Evolutionary conservation across 192 early-diverging fungal species (phyloP).

Genomic region (Kappamyces sp.): DNA sequence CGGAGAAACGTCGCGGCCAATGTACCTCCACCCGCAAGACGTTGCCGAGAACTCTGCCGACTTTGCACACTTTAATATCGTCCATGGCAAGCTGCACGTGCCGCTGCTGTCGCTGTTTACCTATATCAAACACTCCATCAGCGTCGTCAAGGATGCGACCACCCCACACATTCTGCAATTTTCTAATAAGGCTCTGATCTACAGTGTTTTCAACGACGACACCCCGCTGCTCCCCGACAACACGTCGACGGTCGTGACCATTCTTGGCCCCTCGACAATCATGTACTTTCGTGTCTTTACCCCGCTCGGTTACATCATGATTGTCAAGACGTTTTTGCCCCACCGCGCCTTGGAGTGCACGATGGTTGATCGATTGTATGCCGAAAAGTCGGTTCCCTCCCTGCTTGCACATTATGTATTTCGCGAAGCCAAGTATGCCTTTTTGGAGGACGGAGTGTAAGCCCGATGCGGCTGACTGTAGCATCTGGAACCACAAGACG

Average conservation of each 20-base stretch:
- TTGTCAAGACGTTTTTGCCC: slow-evolving; percentile 24
- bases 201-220: slow-evolving; percentile 18
- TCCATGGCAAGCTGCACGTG: slow-evolving; percentile 14
- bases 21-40: slow-evolving; percentile 22
- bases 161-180: slow-evolving; percentile 12
- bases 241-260: neutral
- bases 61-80: slow-evolving; percentile 21
- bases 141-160: slow-evolving; percentile 15
- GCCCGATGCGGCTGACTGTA: slow-evolving; percentile 9
- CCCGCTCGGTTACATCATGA: slow-evolving; percentile 17
- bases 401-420: slow-evolving; percentile 21
- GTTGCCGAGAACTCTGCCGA: slow-evolving; percentile 27
- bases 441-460: slow-evolving; percentile 3
- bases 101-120: slow-evolving; percentile 14
- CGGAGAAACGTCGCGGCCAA: slow-evolving; percentile 9
- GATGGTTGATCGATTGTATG: slow-evolving; percentile 21
- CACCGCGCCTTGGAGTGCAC: slow-evolving; percentile 1
- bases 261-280: slow-evolving; percentile 12
- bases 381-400: slow-evolving; percentile 18
- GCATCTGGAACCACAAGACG: slow-evolving; percentile 18
- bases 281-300: slow-evolving; percentile 23
- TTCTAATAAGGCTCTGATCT: slow-evolving; percentile 10
- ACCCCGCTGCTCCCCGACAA: slow-evolving; percentile 17
- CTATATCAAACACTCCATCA: slow-evolving; percentile 19
- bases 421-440: slow-evolving; percentile 17